Conservation (phyloP, 768 basidiomycete species). For the Megacollybia marginata region DNA sequence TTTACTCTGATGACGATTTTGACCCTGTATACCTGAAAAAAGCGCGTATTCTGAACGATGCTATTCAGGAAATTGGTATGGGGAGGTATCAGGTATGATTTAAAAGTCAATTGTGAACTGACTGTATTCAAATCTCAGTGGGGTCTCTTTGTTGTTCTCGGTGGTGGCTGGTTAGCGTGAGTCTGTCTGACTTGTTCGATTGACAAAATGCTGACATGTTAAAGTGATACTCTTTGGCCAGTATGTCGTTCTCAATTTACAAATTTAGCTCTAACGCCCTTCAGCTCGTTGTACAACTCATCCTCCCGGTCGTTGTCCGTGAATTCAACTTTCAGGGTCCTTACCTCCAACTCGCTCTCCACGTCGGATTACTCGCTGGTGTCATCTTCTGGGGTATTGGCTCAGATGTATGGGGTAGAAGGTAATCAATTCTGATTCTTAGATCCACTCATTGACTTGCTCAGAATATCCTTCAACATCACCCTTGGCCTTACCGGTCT, state of each 20-base stretch:
- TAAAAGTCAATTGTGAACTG: conserved; percentile 5
- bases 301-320: conserved; percentile 52
- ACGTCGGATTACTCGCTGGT: background rate
- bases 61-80: too few relatives aligned
- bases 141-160: conserved; percentile 24
- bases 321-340: conserved; percentile 61
- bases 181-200: background rate
- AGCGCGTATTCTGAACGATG: conserved; percentile 47
- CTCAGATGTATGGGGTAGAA: conserved; percentile 46
- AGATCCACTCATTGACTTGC: conserved; percentile 16
- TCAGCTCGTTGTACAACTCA: conserved; percentile 58
- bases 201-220: background rate
- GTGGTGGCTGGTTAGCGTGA: conserved; percentile 73
- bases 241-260: conserved; percentile 27
- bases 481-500: conserved; percentile 48
- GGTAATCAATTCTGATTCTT: conserved; percentile 43
- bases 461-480: conserved; percentile 40
- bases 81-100: conserved; percentile 55
- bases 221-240: conserved; percentile 72
- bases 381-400: conserved; percentile 45
- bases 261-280: background rate
- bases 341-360: conserved; percentile 59
- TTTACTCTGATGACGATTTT: conserved; percentile 16
- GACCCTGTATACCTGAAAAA: conserved; percentile 57
- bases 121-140: conserved; percentile 36